A percentile compares a stretch with the other conserved stretches of the same genome.
These are phyloP conservation scores for Cucumis variabilis DNA, from an alignment of 331 rosid species.

Conservation along the genomic window DNA sequence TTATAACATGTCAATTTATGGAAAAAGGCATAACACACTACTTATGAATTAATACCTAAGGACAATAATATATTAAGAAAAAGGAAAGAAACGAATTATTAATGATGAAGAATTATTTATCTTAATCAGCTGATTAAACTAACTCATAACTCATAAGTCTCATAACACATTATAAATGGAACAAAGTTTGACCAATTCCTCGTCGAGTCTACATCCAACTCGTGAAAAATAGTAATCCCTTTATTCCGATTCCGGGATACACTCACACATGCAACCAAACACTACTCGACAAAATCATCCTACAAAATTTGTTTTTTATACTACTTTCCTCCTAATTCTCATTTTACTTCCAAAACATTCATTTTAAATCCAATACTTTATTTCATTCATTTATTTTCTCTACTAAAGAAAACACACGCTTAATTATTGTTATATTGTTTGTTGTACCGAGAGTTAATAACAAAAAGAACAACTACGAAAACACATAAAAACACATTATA, in stretches of 20 bases:
- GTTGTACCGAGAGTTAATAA: no score
- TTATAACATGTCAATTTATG: background rate
- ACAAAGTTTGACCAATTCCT: constrained; percentile 21
- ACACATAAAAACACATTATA: no score
- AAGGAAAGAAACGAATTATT: background rate
- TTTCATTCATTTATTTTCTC: no score
- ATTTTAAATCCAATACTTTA: no score
- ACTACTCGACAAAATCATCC: background rate
- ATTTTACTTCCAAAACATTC: no score
- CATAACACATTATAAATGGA: background rate
- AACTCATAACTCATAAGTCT: background rate
- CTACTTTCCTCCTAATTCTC: no score
- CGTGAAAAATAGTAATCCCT: background rate
- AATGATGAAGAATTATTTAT: background rate
- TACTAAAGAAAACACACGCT: no score
- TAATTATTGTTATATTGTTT: no score
- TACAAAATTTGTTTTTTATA: no score
- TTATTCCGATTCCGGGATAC: constrained; percentile 28
- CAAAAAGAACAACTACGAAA: no score
- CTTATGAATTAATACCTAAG: background rate
- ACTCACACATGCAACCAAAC: constrained; percentile 9
- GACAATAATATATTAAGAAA: background rate
- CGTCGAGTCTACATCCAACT: background rate
- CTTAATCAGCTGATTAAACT: background rate
- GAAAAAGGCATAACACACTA: background rate